Evolutionary conservation across 1,139 yeast species (phyloP), one percentile per base, ranked within the genome.

Genomic region (Hansenula lynferdii): DNA sequence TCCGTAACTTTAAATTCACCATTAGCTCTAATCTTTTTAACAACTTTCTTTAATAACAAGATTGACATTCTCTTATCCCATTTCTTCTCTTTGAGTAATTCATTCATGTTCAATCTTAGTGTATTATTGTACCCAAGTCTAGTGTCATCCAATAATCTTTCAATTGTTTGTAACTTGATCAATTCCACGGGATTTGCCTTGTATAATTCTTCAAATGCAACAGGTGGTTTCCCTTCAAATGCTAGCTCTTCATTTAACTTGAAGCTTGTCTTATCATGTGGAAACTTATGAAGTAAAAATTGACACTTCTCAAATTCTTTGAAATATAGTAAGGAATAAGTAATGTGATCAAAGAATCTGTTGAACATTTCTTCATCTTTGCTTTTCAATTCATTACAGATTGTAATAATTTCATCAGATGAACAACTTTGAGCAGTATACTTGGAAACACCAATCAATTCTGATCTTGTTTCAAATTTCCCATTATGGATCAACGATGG

Each of bases 41-140:
- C 38, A 5, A 41, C 31, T 8, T 40, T 36, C 5, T 36, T 31
- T 15, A 44, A 31, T 5, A 44, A 14, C 17, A 40, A 29, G 8
- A 17, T 23, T 3, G 45, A 31, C 12, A 44, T 15, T 16, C 36
- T 27, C 11, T 39, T 30, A n/a, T 44, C 39, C 14, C 38, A 34
- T 11, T 36, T 26, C 1, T 37, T 32, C n/a, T n/a, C n/a, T n/a
- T n/a, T n/a, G n/a, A n/a, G n/a, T n/a, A n/a, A n/a, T n/a, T n/a
- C n/a, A n/a, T n/a, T n/a, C n/a, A n/a, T n/a, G n/a, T n/a, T n/a
- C n/a, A n/a, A n/a, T n/a, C n/a, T n/a, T n/a, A n/a, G n/a, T n/a
- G n/a, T n/a, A n/a, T n/a, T n/a, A n/a, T n/a, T n/a, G n/a, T n/a
- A n/a, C n/a, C n/a, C n/a, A n/a, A n/a, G n/a, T n/a, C n/a, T n/a